A percentile compares a stretch with the other conserved stretches of the same genome.
phyloP scores from a whole-genome alignment of 1,139 yeast species.

The Suhomyces anneliseae region DNA sequence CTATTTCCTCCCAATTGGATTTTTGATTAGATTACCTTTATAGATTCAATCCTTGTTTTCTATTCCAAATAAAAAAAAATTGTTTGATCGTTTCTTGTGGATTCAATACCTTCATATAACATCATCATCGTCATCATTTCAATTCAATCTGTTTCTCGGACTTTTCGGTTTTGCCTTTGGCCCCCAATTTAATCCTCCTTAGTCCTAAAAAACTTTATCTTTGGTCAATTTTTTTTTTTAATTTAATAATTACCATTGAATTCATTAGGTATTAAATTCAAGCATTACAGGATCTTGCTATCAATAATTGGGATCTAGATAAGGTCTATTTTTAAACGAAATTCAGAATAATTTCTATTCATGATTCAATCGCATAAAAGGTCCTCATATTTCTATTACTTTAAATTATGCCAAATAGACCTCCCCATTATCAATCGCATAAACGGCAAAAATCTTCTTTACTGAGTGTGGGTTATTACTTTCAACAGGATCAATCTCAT shows the following conservation, averaged over 20 bases:
- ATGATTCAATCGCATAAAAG: constrained; percentile 1
- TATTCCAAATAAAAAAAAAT: too few species aligned
- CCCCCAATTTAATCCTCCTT: background rate
- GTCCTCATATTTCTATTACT: background rate
- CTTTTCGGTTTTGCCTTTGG: constrained; percentile 5
- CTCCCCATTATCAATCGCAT: constrained; percentile 27
- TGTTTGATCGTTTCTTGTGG: background rate
- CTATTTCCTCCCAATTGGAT: too few species aligned
- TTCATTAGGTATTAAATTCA: too few species aligned
- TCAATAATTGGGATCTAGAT: too few species aligned
- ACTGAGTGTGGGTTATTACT: constrained; percentile 37
- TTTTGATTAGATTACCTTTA: too few species aligned
- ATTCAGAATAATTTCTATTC: background rate
- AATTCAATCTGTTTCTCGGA: constrained; percentile 1
- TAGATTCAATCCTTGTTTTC: too few species aligned
- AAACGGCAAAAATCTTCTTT: constrained; percentile 46
- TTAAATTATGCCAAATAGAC: constrained; percentile 16
- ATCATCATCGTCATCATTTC: background rate
- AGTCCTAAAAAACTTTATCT: too few species aligned
- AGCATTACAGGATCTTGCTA: too few species aligned
- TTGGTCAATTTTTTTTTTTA: background rate
- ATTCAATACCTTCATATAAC: background rate
- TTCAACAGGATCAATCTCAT: constrained; percentile 17
- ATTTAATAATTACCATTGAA: too few species aligned
- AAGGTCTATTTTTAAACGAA: too few species aligned